Evolutionary conservation across 768 basidiomycete genomes (phyloP).

Genomic region (Serendipita indica): DNA sequence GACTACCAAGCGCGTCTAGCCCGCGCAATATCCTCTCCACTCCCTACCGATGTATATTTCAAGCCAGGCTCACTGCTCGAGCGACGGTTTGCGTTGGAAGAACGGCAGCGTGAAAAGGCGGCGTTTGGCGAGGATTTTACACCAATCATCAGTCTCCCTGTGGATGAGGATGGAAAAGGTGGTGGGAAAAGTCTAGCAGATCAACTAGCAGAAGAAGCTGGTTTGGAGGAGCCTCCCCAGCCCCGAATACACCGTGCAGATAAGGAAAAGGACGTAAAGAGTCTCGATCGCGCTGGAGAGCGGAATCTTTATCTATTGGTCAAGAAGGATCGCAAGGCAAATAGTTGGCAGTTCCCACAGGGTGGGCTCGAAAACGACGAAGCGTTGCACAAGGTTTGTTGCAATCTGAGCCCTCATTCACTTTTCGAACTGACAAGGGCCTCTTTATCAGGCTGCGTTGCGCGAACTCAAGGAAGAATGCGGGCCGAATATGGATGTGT

Average conservation of each 20-base stretch:
- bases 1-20: constrained; percentile 70
- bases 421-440: constrained; percentile 13
- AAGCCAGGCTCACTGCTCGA: constrained; percentile 79
- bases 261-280: constrained; percentile 42
- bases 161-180: constrained; percentile 30
- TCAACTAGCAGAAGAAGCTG: constrained; percentile 40
- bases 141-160: constrained; percentile 10
- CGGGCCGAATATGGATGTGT: constrained; percentile 76
- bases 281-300: constrained; percentile 67
- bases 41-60: constrained; percentile 86
- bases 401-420: background rate
- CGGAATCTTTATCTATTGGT: constrained; percentile 83
- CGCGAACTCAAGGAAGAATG: constrained; percentile 55
- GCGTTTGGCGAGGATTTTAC: constrained; percentile 47
- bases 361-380: constrained; percentile 47
- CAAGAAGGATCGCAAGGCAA: constrained; percentile 31
- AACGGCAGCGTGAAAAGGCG: constrained; percentile 50
- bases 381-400: constrained; percentile 55
- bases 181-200: constrained; percentile 31
- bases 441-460: constrained; percentile 48
- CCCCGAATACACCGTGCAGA: constrained; percentile 50
- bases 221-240: constrained; percentile 25
- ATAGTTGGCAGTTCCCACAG: constrained; percentile 71
- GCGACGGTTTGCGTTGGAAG: constrained; percentile 62
- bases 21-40: constrained; percentile 75